These are phyloP conservation scores for Phytophthora ohioensis DNA, from an alignment of 352 stramenopile genomes.

Conservation along the genomic window DNA sequence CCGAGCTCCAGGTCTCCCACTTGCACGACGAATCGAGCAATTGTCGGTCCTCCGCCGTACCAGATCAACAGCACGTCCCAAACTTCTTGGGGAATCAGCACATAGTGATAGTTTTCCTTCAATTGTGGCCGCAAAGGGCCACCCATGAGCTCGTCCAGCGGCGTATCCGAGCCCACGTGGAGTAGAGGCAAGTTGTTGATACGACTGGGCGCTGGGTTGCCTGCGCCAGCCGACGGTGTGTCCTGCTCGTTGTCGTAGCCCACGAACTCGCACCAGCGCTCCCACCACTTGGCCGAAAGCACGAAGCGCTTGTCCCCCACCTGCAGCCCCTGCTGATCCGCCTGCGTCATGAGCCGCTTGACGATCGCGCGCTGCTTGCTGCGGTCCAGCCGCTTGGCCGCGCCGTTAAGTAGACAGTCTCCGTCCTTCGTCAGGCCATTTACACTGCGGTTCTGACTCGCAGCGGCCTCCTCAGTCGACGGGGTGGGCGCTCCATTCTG, in stretches of 20 bases:
- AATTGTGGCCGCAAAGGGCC: conserved; percentile 68
- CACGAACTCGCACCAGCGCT: conserved; percentile 81
- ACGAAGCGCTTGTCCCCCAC: conserved; percentile 84
- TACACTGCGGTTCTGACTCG: background rate
- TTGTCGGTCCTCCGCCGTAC: conserved; percentile 73
- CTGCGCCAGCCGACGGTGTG: background rate
- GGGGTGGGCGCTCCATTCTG: conserved; percentile 42
- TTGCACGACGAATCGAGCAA: conserved; percentile 79
- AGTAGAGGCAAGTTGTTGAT: conserved; percentile 76
- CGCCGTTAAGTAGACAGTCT: conserved; percentile 14
- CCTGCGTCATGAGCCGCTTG: conserved; percentile 65
- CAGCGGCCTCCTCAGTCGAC: background rate
- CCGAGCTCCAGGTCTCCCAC: conserved; percentile 63
- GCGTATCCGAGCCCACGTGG: conserved; percentile 50
- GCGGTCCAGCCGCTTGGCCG: conserved; percentile 36
- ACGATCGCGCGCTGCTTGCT: conserved; percentile 66
- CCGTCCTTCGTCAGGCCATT: conserved; percentile 11
- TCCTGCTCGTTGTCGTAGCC: conserved; percentile 54
- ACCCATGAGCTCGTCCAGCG: conserved; percentile 76
- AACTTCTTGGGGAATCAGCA: conserved; percentile 74
- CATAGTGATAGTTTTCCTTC: conserved; percentile 82
- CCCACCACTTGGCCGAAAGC: conserved; percentile 84
- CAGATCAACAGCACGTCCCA: conserved; percentile 79
- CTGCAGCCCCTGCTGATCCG: conserved; percentile 74
- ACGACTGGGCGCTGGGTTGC: conserved; percentile 50